Evolutionary conservation across 2,329 filamentous ascomycete genomes (phyloP).

Genomic region (Ophiocordyceps robertsii): DNA sequence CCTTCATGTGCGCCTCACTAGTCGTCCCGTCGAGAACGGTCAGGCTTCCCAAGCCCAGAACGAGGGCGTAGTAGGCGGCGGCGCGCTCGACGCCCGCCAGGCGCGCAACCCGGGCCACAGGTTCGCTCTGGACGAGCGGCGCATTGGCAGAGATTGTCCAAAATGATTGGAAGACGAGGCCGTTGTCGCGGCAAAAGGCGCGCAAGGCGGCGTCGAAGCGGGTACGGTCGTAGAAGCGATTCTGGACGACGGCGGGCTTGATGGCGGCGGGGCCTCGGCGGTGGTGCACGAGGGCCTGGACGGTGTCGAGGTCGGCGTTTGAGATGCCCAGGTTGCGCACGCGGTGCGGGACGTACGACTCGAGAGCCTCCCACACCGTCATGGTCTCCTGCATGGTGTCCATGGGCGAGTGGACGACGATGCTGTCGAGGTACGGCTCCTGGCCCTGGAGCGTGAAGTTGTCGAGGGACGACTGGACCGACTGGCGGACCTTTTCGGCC

Average conservation of each 20-base stretch:
- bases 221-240: slow-evolving; percentile 52
- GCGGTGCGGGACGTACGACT: slow-evolving; percentile 48
- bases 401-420: slow-evolving; percentile 57
- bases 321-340: slow-evolving; percentile 63
- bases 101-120: slow-evolving; percentile 35
- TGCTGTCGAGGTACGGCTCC: slow-evolving; percentile 48
- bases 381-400: slow-evolving; percentile 33
- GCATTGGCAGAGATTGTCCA: slow-evolving; percentile 39
- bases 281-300: slow-evolving; percentile 40
- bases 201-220: slow-evolving; percentile 48
- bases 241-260: slow-evolving; percentile 53
- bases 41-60: slow-evolving; percentile 30
- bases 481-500: slow-evolving; percentile 51
- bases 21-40: slow-evolving; percentile 33
- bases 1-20: slow-evolving; percentile 31
- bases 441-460: slow-evolving; percentile 38
- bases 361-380: slow-evolving; percentile 52
- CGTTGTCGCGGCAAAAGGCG: slow-evolving; percentile 26
- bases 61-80: slow-evolving; percentile 32
- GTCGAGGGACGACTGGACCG: slow-evolving; percentile 50
- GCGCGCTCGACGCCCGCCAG: slow-evolving; percentile 20
- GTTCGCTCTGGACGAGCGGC: slow-evolving; percentile 21
- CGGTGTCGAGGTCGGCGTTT: slow-evolving; percentile 48
- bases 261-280: slow-evolving; percentile 19
- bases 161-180: slow-evolving; percentile 37